Base-by-base conservation (phyloP, 805 yeast species). In the Yamadazyma sp. region DNA sequence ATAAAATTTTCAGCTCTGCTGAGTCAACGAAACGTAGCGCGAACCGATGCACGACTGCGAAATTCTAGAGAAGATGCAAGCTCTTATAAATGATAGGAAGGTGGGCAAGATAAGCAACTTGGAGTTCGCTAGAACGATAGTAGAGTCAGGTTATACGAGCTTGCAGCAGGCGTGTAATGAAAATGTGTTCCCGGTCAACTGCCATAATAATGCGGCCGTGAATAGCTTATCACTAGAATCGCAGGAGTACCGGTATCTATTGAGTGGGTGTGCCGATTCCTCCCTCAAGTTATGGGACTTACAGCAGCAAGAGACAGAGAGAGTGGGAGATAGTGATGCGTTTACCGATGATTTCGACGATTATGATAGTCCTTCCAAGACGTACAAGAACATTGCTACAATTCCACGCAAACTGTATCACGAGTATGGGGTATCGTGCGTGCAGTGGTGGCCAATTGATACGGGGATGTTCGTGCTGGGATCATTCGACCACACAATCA, bases 401-500 rank as follows among this genome's bases (percentile, higher is more conserved):
- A 47, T 68, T 3, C 71, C 72, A 0, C 50, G 67, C 15, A 62
- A 57, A 35, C 35, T 67, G 5, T 68, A 57, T 11, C 97, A 90
- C 53, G 56, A 63, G 13, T 87, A 71, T 55, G 95, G 96, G 0
- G 70, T 90, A 0, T 84, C 95, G 0, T 62, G 76, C 11, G 66
- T 86, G 1, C 68, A 73, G 49, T 90, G 97, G 97, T 91, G 96
- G 91, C 89, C 93, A 0, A 64, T 66, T 30, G 97, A 90, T 58
- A 78, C 81, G 22, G 96, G 96, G 1, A 71, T 90, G 80, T 89
- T 88, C 62, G 70, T 88, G 13, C 75, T 88, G 3, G 78, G 88
- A 1, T 86, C 96, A 0, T 87, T 80, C 56, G 97, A 90, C 57
- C 78, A 75, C 41, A 74, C 78, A 0, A 75, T 89, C 15, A 84